phyloP scores from a whole-genome alignment of 768 basidiomycete species.

The Trametes cingulata region DNA sequence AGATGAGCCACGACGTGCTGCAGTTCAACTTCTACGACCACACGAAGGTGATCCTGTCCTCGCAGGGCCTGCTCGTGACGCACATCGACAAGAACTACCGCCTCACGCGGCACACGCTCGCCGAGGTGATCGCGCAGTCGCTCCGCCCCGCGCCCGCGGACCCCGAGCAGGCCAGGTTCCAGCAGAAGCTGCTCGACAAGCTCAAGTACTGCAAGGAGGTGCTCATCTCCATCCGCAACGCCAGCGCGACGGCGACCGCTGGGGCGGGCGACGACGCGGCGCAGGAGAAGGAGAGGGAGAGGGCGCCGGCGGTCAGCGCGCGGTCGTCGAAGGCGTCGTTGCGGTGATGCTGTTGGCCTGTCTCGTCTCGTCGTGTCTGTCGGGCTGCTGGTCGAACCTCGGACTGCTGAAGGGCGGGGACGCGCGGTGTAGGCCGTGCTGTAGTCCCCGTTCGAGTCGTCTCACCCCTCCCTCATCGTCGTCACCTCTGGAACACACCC shows the following conservation, averaged over 20 bases:
- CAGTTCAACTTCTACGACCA: conserved; percentile 99
- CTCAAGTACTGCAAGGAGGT: conserved; percentile 88
- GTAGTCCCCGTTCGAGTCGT: neutral
- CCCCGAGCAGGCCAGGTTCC: conserved; percentile 58
- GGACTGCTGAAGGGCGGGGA: neutral
- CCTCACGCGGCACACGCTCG: conserved; percentile 71
- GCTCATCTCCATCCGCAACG: conserved; percentile 65
- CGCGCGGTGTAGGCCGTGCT: conserved; percentile 2
- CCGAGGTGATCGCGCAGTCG: conserved; percentile 64
- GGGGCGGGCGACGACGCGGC: conserved; percentile 6
- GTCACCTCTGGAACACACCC: neutral
- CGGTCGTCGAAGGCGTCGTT: conserved; percentile 24
- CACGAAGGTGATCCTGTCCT: conserved; percentile 88
- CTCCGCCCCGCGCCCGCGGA: conserved; percentile 44
- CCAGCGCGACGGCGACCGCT: conserved; percentile 42
- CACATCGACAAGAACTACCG: conserved; percentile 90
- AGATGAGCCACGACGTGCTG: conserved; percentile 92
- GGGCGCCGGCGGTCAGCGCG: conserved; percentile 13
- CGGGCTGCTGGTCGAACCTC: neutral
- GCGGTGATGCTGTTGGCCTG: conserved; percentile 4
- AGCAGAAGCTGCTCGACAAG: conserved; percentile 70
- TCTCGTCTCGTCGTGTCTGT: neutral
- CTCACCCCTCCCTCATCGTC: neutral
- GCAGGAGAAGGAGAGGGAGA: neutral
- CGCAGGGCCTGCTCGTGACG: conserved; percentile 74